Conservation (phyloP, 306 rosid genomes). For the Trifolium fragiferum region DNA sequence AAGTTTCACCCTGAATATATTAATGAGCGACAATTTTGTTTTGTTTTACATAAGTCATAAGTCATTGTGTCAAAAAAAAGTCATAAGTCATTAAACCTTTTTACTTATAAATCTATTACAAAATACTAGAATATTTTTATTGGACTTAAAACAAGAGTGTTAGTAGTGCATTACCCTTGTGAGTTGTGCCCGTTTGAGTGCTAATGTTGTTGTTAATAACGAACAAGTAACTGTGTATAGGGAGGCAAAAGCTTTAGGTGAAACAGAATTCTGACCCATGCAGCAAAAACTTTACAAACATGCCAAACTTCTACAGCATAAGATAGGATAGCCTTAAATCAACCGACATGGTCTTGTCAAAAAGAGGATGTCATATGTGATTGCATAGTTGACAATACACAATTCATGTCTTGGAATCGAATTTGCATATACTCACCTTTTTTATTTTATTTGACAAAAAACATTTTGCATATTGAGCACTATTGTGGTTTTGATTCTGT, state of each 20-base stretch:
- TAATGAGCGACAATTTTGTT: no score
- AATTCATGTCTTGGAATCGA: background rate
- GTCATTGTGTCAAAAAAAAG: no score
- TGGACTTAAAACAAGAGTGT: no score
- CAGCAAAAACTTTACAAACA: conserved; percentile 3
- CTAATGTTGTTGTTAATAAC: background rate
- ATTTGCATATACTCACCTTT: background rate
- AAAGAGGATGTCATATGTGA: conserved; percentile 2
- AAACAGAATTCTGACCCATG: conserved; percentile 16
- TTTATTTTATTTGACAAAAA: background rate
- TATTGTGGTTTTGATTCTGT: background rate
- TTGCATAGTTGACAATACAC: background rate
- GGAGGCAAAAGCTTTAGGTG: background rate
- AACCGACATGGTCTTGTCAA: conserved; percentile 37
- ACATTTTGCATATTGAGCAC: background rate
- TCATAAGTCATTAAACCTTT: no score
- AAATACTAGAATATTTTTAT: no score
- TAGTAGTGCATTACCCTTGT: no score
- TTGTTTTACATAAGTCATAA: no score
- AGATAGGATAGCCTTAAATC: conserved; percentile 25
- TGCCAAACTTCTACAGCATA: background rate
- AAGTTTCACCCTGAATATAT: no score
- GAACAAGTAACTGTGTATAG: background rate
- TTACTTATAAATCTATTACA: no score
- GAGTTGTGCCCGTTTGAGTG: background rate